Evolutionary conservation across 352 stramenopile species (phyloP).

Genomic region (Phytophthora litchii): DNA sequence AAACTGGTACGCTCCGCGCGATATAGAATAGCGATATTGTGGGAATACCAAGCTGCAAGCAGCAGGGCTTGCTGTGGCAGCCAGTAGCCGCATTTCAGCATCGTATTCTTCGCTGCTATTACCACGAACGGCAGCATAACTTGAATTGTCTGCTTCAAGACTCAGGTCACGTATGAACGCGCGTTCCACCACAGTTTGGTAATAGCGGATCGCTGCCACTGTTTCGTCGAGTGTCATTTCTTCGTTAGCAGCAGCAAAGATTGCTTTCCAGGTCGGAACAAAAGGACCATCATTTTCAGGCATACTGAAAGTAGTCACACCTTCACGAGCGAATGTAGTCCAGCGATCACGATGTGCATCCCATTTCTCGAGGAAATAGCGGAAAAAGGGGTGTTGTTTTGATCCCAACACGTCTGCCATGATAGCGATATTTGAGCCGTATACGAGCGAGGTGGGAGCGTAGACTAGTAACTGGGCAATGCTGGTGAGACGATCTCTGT

Average conservation of each 20-base stretch:
- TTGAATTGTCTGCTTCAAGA: conserved; percentile 6
- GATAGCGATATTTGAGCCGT: conserved; percentile 29
- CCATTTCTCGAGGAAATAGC: conserved; percentile 35
- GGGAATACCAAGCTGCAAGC: conserved; percentile 34
- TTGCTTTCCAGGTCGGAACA: conserved; percentile 29
- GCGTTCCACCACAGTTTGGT: conserved; percentile 41
- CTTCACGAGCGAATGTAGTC: conserved; percentile 40
- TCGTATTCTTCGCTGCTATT: conserved; percentile 25
- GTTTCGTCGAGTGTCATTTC: conserved; percentile 42
- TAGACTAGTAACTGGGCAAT: conserved; percentile 42
- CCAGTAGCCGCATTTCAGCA: conserved; percentile 37
- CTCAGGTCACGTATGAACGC: conserved; percentile 32
- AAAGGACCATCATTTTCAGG: conserved; percentile 31
- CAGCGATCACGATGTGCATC: conserved; percentile 39
- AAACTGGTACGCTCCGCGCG: conserved; percentile 40
- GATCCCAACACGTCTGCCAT: conserved; percentile 38
- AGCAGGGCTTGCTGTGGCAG: conserved; percentile 29
- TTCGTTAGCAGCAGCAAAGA: conserved; percentile 34
- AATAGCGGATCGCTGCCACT: conserved; percentile 38
- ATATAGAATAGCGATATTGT: conserved; percentile 35
- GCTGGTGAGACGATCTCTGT: conserved; percentile 40
- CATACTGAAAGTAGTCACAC: conserved; percentile 41
- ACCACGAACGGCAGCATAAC: conserved; percentile 7
- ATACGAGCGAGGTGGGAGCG: conserved; percentile 32
- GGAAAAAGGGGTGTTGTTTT: conserved; percentile 35